phyloP scores from a whole-genome alignment of 108 stramenopile species.

The Cyclotella atomus region DNA sequence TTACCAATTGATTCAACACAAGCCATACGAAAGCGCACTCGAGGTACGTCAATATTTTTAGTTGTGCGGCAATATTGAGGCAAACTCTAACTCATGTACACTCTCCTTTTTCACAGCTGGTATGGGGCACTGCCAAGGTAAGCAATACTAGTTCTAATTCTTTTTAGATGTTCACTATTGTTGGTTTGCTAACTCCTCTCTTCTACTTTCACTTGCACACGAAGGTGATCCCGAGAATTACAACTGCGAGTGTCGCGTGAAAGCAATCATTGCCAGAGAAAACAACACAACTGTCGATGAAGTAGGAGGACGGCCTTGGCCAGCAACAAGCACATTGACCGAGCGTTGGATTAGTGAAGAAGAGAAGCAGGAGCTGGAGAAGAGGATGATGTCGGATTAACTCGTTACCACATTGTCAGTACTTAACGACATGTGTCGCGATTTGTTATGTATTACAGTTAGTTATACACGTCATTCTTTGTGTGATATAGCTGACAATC shows the following conservation, averaged over 20 bases:
- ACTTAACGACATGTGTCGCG: too few relatives aligned
- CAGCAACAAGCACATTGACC: constrained; percentile 72
- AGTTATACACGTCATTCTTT: too few relatives aligned
- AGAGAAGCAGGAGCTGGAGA: constrained; percentile 62
- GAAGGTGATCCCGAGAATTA: constrained; percentile 73
- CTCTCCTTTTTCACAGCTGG: constrained; percentile 50
- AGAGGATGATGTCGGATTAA: constrained; percentile 35
- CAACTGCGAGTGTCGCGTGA: constrained; percentile 74
- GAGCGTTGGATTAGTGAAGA: constrained; percentile 74
- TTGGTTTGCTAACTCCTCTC: not conserved
- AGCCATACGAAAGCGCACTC: constrained; percentile 75
- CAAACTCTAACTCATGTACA: not conserved
- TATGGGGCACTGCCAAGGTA: constrained; percentile 69
- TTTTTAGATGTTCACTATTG: too few relatives aligned
- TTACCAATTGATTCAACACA: constrained; percentile 80
- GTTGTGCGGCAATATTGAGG: not conserved
- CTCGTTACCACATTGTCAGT: too few relatives aligned
- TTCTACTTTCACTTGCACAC: constrained; percentile 2
- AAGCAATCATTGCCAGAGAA: constrained; percentile 75
- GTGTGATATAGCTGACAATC: constrained; percentile 16
- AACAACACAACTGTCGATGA: constrained; percentile 58
- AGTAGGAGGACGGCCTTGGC: constrained; percentile 78
- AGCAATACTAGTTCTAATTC: not conserved
- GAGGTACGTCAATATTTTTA: constrained; percentile 10
- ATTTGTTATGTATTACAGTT: too few relatives aligned